Evolutionary conservation across 345 rosid genomes (phyloP).

Genomic region (Viola odorata): DNA sequence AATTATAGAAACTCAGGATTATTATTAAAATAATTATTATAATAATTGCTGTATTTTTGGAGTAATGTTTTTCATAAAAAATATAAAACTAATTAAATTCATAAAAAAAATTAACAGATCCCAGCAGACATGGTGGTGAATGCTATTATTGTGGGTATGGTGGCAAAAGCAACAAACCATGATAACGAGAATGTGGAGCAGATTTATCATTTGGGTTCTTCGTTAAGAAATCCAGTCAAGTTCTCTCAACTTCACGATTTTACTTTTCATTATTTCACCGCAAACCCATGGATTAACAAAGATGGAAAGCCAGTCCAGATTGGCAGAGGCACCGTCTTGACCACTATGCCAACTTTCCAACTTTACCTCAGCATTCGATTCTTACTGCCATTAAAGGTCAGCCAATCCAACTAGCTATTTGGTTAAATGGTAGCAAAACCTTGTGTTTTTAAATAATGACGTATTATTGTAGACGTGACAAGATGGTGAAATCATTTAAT

Average conservation of each 20-base stretch:
- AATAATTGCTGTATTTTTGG: no score
- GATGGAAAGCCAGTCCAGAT: conserved; percentile 7
- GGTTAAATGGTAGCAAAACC: not conserved
- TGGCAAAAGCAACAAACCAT: not conserved
- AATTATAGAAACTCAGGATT: no score
- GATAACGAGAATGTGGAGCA: not conserved
- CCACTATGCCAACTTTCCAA: not conserved
- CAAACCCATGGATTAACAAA: conserved; percentile 8
- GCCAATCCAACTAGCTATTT: not conserved
- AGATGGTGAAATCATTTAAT: no score
- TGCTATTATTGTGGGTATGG: conserved; percentile 50
- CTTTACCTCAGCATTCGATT: conserved; percentile 3
- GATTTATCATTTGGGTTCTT: conserved; percentile 27
- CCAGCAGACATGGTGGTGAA: conserved; percentile 95
- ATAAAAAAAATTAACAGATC: conserved; percentile 27
- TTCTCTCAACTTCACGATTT: not conserved
- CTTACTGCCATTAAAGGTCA: conserved; percentile 12
- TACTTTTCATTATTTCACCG: not conserved
- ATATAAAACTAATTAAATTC: no score
- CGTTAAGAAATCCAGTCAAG: conserved; percentile 15
- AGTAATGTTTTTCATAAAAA: no score
- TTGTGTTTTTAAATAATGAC: not conserved
- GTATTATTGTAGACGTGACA: not conserved
- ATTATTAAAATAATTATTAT: no score
- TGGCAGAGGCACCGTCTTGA: not conserved